phyloP scores from a whole-genome alignment of 164 flowering plant species.

The Stephania cephalantha region DNA sequence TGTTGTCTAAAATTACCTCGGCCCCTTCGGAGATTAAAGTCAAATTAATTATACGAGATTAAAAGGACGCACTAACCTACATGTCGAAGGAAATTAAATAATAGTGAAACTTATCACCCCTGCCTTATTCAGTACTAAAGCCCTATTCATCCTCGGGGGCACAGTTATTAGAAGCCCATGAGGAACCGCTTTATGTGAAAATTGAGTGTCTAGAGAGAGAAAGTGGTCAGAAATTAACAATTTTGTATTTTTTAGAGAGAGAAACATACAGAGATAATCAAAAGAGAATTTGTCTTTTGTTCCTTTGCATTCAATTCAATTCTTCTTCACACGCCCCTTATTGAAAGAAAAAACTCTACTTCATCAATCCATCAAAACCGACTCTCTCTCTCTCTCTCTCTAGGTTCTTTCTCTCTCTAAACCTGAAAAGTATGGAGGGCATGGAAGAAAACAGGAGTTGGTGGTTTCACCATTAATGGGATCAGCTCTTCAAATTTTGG shows the following conservation, averaged over 20 bases:
- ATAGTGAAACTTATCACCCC: no score
- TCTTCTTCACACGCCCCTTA: neutral
- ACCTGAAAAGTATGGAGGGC: neutral
- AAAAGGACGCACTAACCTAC: no score
- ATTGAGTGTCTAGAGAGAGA: slow-evolving; percentile 16
- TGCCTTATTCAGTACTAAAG: no score
- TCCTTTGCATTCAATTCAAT: slow-evolving; percentile 39
- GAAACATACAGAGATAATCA: slow-evolving; percentile 12
- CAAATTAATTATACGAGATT: no score
- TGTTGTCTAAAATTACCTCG: no score
- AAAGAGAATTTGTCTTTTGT: slow-evolving; percentile 32
- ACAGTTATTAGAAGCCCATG: neutral
- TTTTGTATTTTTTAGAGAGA: slow-evolving; percentile 9
- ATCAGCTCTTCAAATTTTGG: slow-evolving; percentile 15
- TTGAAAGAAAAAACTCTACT: slow-evolving; percentile 3
- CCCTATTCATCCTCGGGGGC: no score
- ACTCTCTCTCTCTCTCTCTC: slow-evolving; percentile 15
- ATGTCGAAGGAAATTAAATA: no score
- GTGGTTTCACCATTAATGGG: slow-evolving; percentile 40
- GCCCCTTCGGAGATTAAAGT: no score
- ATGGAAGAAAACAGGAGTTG: slow-evolving; percentile 14
- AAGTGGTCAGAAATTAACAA: slow-evolving; percentile 21
- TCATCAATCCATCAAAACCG: slow-evolving; percentile 19
- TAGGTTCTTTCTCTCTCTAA: neutral
- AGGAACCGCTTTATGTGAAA: slow-evolving; percentile 40